Evolutionary conservation across 2,329 filamentous ascomycete genomes (phyloP), one percentile per base, ranked within the genome.

Genomic region (Fusarium subtropicale): DNA sequence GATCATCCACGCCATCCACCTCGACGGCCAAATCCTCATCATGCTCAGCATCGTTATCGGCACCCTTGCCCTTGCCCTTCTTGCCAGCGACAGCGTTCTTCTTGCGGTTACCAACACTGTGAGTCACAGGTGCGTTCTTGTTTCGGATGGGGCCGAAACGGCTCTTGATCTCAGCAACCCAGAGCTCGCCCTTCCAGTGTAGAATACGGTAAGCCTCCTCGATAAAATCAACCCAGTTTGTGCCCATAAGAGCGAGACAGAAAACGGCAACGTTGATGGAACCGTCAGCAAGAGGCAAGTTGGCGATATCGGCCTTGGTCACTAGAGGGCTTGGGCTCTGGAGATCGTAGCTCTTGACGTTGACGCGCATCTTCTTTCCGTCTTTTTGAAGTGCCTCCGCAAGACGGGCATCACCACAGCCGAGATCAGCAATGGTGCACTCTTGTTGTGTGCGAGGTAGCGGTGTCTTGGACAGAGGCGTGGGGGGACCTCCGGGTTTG

Each of bases 241-340:
- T 99, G 76, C 96, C 96, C 96, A 99, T 99, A 62, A 99, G 88
- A 51, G 95, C 96, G 33, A 99, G 87, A 79, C 96, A 99, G 84
- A 98, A 98, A 72, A 99, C 90, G 50, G 92, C 92, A 7, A 99
- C 86, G 79, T 99, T 94, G 65, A 94, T 90, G 66, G 87, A 89
- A 45, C 89, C 90, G 71, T 94, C 90, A 7, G 84, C 83, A 1
- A 97, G 82, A 0, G 95, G 95, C 3, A 99, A 83, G 63, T 91
- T 87, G 31, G 94, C 91, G 54, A 98, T 96, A 80, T 99, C 96
- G 16, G 96, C 94, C 66, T 91, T 89, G 2, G 92, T 97, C 67
- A 99, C 92, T 22, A 94, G 87, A 20, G 88, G 84, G 60, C 88
- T 88, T 8, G 92, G 90, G 55, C 89, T 90, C 72, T 96, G 92